These are phyloP conservation scores for Biscogniauxia mediterranea DNA, from an alignment of 2,329 filamentous ascomycete genomes.

Conservation along the genomic window DNA sequence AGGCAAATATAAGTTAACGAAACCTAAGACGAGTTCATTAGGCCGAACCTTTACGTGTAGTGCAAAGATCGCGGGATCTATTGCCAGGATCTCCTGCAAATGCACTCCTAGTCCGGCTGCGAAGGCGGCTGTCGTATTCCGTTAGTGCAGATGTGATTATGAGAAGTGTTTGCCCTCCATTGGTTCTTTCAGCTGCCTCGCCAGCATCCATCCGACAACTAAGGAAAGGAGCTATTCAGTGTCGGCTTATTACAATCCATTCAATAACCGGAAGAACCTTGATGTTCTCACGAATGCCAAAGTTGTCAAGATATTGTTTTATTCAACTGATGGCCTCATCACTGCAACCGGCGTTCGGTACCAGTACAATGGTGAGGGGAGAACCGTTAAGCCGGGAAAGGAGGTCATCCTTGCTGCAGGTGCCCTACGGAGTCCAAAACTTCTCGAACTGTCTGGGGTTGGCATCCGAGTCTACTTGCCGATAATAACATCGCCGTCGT, in stretches of 20 bases:
- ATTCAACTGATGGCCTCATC: not conserved
- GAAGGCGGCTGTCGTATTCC: not conserved
- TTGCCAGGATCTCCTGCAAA: constrained; percentile 1
- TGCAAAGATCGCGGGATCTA: not conserved
- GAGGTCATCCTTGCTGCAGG: constrained; percentile 23
- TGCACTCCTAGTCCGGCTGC: not conserved
- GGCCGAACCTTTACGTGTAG: constrained; percentile 1
- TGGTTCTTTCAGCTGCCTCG: constrained; percentile 19
- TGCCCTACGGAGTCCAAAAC: constrained; percentile 22
- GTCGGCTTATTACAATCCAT: constrained; percentile 15
- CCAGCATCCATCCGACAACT: constrained; percentile 15
- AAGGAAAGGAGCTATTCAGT: constrained; percentile 18
- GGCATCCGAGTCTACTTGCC: constrained; percentile 15
- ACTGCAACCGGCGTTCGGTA: constrained; percentile 16
- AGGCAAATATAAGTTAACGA: not conserved
- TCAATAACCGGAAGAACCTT: constrained; percentile 17
- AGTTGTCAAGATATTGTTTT: constrained; percentile 12
- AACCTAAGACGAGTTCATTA: not conserved
- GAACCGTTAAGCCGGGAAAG: constrained; percentile 10
- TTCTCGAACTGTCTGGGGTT: constrained; percentile 41
- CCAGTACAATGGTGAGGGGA: not conserved
- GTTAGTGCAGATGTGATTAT: not conserved
- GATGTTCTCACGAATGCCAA: constrained; percentile 12
- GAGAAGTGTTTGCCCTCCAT: constrained; percentile 5
- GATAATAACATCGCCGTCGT: constrained; percentile 4